Conservation (phyloP, 2,329 filamentous ascomycete genomes). For the Aspergillus costaricaensis region DNA sequence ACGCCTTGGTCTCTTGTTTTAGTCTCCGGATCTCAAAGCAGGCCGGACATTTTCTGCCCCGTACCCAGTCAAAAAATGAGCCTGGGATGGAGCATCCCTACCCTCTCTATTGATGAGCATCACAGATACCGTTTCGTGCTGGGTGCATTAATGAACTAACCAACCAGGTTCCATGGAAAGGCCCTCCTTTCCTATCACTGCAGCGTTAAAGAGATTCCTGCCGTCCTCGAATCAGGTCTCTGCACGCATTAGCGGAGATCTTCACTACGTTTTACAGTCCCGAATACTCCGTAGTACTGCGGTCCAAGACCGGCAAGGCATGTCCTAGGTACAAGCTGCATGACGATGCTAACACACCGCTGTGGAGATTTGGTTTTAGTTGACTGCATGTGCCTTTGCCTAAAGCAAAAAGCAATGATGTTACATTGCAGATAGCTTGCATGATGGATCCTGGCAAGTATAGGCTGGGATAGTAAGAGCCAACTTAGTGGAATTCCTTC, state of each 20-base stretch:
- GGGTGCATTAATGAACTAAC: neutral
- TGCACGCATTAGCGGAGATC: neutral
- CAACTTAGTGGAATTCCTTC: neutral
- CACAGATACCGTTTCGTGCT: neutral
- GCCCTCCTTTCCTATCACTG: neutral
- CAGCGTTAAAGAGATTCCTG: neutral
- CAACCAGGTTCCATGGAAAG: neutral
- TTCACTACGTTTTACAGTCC: neutral
- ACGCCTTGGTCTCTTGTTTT: neutral
- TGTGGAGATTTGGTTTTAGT: neutral
- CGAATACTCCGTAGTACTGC: neutral
- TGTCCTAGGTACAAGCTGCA: neutral
- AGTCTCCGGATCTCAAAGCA: neutral
- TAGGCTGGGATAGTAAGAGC: neutral
- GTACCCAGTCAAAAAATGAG: neutral
- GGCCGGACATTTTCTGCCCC: neutral
- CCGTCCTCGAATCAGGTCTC: neutral
- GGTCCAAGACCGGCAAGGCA: neutral
- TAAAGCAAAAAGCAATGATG: neutral
- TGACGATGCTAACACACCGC: neutral
- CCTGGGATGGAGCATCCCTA: neutral
- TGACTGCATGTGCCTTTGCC: neutral
- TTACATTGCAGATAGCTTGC: constrained; percentile 1
- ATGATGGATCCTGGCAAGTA: neutral
- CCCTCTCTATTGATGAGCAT: neutral